Evolutionary conservation across 495 filamentous ascomycete genomes (phyloP).

Genomic region (Talaromyces proteolyticus): DNA sequence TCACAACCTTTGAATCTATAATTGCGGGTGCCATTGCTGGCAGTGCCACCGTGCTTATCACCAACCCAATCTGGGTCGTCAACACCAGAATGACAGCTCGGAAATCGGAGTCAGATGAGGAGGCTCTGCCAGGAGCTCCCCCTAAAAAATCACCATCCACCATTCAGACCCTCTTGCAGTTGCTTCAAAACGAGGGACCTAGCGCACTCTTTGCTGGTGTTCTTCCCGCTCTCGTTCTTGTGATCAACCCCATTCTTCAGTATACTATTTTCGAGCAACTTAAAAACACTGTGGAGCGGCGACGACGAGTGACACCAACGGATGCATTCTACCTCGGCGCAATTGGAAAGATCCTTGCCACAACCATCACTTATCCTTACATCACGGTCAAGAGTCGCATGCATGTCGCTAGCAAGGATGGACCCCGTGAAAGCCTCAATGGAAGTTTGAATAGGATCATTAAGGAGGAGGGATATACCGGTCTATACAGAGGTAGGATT

Average conservation of each 20-base stretch:
- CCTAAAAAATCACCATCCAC: slow-evolving; percentile 54
- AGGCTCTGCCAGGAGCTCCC: slow-evolving; percentile 41
- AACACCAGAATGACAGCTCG: slow-evolving; percentile 97
- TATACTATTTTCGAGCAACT: slow-evolving; percentile 99
- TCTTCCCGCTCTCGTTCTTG: slow-evolving; percentile 83
- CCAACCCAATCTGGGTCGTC: slow-evolving; percentile 98
- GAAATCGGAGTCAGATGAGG: slow-evolving; percentile 51
- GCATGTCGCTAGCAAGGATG: slow-evolving; percentile 76
- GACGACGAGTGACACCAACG: slow-evolving; percentile 66
- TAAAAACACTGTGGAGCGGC: slow-evolving; percentile 68
- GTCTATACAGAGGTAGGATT: slow-evolving; percentile 79
- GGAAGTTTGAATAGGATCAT: slow-evolving; percentile 72
- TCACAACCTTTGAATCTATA: slow-evolving; percentile 88
- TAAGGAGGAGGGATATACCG: slow-evolving; percentile 78
- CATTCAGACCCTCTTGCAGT: slow-evolving; percentile 65
- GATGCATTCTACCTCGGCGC: slow-evolving; percentile 90
- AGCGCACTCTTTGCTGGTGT: slow-evolving; percentile 86
- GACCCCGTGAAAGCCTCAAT: slow-evolving; percentile 64
- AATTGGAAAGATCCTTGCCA: slow-evolving; percentile 89
- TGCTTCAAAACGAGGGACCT: slow-evolving; percentile 76
- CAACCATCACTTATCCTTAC: slow-evolving; percentile 92
- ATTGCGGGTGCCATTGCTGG: slow-evolving; percentile 93
- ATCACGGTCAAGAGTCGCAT: slow-evolving; percentile 96
- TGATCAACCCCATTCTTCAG: slow-evolving; percentile 96
- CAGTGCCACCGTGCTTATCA: slow-evolving; percentile 87